phyloP scores from a whole-genome alignment of 805 yeast species.

The Saccharomycodes ludwigii region DNA sequence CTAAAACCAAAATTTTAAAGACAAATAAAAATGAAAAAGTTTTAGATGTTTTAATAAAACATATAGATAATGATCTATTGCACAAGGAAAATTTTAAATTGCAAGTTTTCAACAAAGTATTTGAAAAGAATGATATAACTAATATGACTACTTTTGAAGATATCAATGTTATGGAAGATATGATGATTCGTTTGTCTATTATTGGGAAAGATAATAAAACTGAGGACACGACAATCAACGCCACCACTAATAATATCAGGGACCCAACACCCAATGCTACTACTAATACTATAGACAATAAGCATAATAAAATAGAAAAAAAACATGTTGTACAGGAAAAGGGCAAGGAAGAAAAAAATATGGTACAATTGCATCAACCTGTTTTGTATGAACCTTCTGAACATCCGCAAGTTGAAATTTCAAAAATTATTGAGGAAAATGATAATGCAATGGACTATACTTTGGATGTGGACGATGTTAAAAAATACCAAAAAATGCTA shows the following conservation, averaged over 20 bases:
- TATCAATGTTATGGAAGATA: constrained; percentile 5
- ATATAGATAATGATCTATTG: constrained; percentile 11
- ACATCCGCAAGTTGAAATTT: constrained; percentile 2
- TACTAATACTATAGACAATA: background rate
- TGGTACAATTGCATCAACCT: background rate
- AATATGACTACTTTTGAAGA: constrained; percentile 3
- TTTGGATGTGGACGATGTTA: constrained; percentile 40
- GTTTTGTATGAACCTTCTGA: background rate
- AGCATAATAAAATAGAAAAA: background rate
- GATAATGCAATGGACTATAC: constrained; percentile 31
- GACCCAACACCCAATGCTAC: background rate
- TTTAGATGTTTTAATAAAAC: constrained; percentile 9
- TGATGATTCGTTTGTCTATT: constrained; percentile 2
- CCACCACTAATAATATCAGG: background rate
- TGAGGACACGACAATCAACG: no score
- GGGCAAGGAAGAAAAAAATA: background rate
- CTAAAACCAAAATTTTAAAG: constrained; percentile 15
- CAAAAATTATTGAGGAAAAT: constrained; percentile 4
- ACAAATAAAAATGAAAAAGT: constrained; percentile 13
- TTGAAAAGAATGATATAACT: constrained; percentile 4
- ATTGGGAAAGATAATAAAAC: no score
- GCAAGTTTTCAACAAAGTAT: constrained; percentile 16
- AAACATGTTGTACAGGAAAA: background rate
- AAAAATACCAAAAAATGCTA: constrained; percentile 38
- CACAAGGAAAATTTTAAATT: constrained; percentile 8